Evolutionary conservation across 2,329 filamentous ascomycete species (phyloP).

Genomic region (Aspergillus ibericus): DNA sequence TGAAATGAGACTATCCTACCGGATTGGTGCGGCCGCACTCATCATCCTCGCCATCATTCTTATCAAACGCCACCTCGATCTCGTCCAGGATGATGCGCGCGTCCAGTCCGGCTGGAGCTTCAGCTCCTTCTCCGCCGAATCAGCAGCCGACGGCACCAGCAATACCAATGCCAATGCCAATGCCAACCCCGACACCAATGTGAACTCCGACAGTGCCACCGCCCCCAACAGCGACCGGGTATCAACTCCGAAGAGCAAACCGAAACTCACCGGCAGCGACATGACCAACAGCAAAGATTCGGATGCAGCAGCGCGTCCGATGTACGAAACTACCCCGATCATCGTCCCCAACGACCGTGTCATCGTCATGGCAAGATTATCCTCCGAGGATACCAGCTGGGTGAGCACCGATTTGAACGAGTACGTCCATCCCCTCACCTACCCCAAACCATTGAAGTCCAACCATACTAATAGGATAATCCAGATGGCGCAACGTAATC

Average conservation of each 20-base stretch:
- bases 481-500: constrained; percentile 48
- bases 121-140: constrained; percentile 16
- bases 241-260: constrained; percentile 1
- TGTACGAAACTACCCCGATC: constrained; percentile 30
- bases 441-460: too few species aligned
- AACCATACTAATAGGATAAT: neutral
- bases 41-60: constrained; percentile 32
- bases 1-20: constrained; percentile 28
- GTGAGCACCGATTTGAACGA: constrained; percentile 44
- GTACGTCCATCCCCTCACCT: constrained; percentile 23
- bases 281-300: constrained; percentile 6
- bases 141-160: constrained; percentile 7
- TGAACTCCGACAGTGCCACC: neutral
- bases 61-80: constrained; percentile 26
- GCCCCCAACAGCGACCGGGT: neutral
- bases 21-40: constrained; percentile 31
- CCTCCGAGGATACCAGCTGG: constrained; percentile 49
- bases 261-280: neutral
- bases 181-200: neutral
- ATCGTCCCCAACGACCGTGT: constrained; percentile 39
- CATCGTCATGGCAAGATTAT: constrained; percentile 46
- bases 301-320: constrained; percentile 11
- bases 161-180: neutral
- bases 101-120: constrained; percentile 31
- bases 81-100: constrained; percentile 17